Evolutionary conservation across 108 stramenopile genomes (phyloP).

Genomic region (Cyclotella atomus): DNA sequence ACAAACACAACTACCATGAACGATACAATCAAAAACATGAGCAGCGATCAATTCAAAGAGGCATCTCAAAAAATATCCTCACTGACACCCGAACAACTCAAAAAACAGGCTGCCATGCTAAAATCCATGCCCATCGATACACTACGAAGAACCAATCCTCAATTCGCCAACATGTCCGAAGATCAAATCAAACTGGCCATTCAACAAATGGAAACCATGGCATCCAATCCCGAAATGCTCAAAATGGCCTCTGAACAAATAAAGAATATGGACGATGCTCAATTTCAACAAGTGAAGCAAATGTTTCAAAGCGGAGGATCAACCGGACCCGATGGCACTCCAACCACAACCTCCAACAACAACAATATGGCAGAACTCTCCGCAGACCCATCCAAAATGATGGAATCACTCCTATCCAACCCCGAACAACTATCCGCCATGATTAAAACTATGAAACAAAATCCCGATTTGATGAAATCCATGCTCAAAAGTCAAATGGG

Average conservation of each 20-base stretch:
- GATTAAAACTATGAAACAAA: slow-evolving; percentile 72
- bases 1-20: background rate
- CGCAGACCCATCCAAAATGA: slow-evolving; percentile 62
- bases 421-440: slow-evolving; percentile 64
- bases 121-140: slow-evolving; percentile 57
- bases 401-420: slow-evolving; percentile 60
- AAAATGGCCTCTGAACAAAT: slow-evolving; percentile 74
- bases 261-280: slow-evolving; percentile 61
- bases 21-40: slow-evolving; percentile 37
- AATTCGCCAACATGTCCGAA: slow-evolving; percentile 67
- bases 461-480: slow-evolving; percentile 74
- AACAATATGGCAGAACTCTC: background rate
- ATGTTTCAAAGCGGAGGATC: slow-evolving; percentile 22
- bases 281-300: slow-evolving; percentile 56
- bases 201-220: slow-evolving; percentile 74
- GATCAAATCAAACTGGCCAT: slow-evolving; percentile 62
- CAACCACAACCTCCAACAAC: slow-evolving; percentile 1
- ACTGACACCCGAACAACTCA: slow-evolving; percentile 71
- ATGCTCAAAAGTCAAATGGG: slow-evolving; percentile 43
- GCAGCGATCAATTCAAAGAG: slow-evolving; percentile 43
- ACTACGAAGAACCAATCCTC: slow-evolving; percentile 70
- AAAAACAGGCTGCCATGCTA: slow-evolving; percentile 64
- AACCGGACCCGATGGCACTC: slow-evolving; percentile 1
- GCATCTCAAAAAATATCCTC: slow-evolving; percentile 48
- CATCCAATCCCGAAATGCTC: slow-evolving; percentile 72